Percentiles rank a stretch among this genome's conserved stretches.
Evolutionary conservation across 345 rosid species (phyloP).

Genomic region (Clausena lansium): DNA sequence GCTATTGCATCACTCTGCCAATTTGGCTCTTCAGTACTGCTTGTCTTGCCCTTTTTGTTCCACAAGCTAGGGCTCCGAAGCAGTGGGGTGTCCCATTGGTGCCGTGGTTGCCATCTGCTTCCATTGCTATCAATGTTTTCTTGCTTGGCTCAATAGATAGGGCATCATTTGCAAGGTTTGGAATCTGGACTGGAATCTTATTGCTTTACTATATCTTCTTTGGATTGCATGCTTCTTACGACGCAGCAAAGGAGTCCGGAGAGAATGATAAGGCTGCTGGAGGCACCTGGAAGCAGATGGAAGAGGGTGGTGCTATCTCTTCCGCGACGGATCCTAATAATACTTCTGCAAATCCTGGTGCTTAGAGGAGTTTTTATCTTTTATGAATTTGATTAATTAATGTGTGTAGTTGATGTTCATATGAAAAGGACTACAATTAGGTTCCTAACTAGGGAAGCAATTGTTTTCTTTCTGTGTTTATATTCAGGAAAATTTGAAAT

Average conservation of each 20-base stretch:
- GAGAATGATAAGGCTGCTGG: constrained; percentile 9
- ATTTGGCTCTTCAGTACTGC: constrained; percentile 57
- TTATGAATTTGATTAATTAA: neutral
- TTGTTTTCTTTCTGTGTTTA: neutral
- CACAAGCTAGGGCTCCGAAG: constrained; percentile 65
- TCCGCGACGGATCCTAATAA: neutral
- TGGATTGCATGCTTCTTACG: constrained; percentile 73
- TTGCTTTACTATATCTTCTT: constrained; percentile 62
- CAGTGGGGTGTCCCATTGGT: constrained; percentile 90
- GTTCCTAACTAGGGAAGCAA: neutral
- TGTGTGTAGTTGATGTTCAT: neutral
- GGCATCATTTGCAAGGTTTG: constrained; percentile 62
- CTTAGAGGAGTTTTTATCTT: neutral
- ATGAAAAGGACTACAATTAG: neutral
- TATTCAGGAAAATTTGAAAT: neutral
- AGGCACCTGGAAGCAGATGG: constrained; percentile 27
- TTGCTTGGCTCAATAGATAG: constrained; percentile 70
- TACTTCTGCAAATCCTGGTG: neutral
- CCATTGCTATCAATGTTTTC: constrained; percentile 70
- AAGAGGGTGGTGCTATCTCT: constrained; percentile 38
- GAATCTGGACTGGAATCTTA: constrained; percentile 52
- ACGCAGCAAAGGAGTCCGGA: constrained; percentile 43
- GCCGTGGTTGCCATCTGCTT: constrained; percentile 83
- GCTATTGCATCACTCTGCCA: constrained; percentile 52
- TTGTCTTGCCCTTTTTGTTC: constrained; percentile 43